Evolutionary conservation across 1,284 basidiomycete genomes (phyloP).

Genomic region (Garcileccinum viscosum): DNA sequence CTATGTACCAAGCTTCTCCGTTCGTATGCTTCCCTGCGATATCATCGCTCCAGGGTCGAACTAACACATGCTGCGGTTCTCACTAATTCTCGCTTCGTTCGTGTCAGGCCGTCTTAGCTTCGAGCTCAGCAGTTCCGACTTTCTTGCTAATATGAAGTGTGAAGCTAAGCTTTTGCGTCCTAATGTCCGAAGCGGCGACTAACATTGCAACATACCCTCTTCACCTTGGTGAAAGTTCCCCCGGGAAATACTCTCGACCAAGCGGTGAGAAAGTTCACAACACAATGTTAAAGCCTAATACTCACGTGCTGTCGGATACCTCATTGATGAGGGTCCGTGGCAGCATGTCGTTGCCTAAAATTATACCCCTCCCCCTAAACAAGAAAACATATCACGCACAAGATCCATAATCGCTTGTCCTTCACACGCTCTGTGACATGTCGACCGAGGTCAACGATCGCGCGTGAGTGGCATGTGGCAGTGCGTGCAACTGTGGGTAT

Average conservation of each 20-base stretch:
- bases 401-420: not conserved
- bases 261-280: slow-evolving; percentile 26
- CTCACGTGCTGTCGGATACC: slow-evolving; percentile 10
- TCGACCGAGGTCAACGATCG: slow-evolving; percentile 1
- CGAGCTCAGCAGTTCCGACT: slow-evolving; percentile 5
- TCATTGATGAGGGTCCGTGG: slow-evolving; percentile 7
- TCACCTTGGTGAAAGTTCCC: not conserved
- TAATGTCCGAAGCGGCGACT: slow-evolving; percentile 2
- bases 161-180: slow-evolving; percentile 5
- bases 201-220: not conserved
- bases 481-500: slow-evolving; percentile 3
- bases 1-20: slow-evolving; percentile 32
- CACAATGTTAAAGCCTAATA: slow-evolving; percentile 29
- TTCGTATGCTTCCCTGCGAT: slow-evolving; percentile 34
- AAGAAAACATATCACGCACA: slow-evolving; percentile 5
- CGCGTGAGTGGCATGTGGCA: slow-evolving; percentile 11
- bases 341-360: slow-evolving; percentile 5
- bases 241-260: slow-evolving; percentile 16
- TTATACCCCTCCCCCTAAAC: slow-evolving; percentile 1
- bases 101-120: slow-evolving; percentile 21
- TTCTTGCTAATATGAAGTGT: slow-evolving; percentile 5
- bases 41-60: slow-evolving; percentile 32
- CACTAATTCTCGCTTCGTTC: slow-evolving; percentile 21
- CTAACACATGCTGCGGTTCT: slow-evolving; percentile 20
- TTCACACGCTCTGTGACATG: slow-evolving; percentile 9